Evolutionary conservation across 805 yeast genomes (phyloP).

Genomic region (Saccharomycopsis fodiens): DNA sequence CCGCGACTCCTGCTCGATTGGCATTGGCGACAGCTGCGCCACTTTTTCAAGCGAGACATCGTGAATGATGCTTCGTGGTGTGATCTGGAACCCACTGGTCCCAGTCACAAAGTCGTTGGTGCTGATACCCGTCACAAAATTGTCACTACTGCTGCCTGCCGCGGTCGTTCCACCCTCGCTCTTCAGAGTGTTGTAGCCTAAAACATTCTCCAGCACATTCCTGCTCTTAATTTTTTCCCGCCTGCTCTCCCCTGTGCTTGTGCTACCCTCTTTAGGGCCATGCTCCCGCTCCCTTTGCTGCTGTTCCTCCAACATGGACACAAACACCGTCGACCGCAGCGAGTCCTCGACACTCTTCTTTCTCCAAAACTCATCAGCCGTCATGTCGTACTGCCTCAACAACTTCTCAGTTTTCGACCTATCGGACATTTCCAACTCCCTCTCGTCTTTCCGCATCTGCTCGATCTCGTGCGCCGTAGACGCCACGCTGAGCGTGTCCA

Average conservation of each 20-base stretch:
- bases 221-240: neutral
- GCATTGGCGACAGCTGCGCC: neutral
- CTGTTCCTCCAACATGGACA: neutral
- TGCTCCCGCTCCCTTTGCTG: neutral
- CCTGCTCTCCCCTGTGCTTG: neutral
- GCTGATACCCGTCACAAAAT: neutral
- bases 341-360: too few relatives aligned
- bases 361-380: neutral
- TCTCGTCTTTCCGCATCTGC: neutral
- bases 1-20: neutral
- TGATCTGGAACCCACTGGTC: neutral
- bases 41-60: neutral
- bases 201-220: neutral
- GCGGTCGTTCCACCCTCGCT: neutral
- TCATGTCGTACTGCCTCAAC: conserved; percentile 4
- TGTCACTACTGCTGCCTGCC: too few relatives aligned
- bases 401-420: conserved; percentile 5
- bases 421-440: conserved; percentile 1
- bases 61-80: too few relatives aligned
- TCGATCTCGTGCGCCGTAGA: conserved; percentile 9
- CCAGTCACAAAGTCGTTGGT: neutral
- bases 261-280: too few relatives aligned
- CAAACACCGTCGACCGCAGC: too few relatives aligned
- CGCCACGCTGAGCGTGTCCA: conserved; percentile 1
- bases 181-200: neutral